Conservation (phyloP, 129 eudicot genomes). For the Silybum marianum region DNA sequence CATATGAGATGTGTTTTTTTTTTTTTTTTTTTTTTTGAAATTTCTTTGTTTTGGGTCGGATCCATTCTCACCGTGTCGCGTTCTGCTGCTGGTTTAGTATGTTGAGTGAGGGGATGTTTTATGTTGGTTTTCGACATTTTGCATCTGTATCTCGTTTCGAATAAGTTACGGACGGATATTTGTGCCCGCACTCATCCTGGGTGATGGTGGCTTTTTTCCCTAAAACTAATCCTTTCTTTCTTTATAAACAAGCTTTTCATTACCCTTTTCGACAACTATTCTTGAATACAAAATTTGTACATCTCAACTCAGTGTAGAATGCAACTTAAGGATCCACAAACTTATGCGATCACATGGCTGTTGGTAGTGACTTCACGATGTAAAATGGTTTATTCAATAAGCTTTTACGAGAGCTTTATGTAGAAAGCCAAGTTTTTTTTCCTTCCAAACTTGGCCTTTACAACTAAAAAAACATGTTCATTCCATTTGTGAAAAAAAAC, state of each 20-base stretch:
- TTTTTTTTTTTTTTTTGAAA: constrained; percentile 1
- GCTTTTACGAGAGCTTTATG: no score
- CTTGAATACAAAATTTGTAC: not conserved
- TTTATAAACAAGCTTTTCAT: not conserved
- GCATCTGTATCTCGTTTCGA: constrained; percentile 17
- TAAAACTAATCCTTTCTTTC: constrained; percentile 21
- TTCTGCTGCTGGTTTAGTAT: constrained; percentile 5
- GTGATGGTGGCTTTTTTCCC: constrained; percentile 40
- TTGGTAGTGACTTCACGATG: no score
- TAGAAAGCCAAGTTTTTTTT: no score
- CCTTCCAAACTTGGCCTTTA: no score
- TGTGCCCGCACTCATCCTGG: constrained; percentile 36
- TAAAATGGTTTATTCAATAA: no score
- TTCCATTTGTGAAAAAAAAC: no score
- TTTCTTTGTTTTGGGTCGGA: not conserved
- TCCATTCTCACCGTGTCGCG: not conserved
- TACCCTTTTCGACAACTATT: not conserved
- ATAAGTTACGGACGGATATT: constrained; percentile 30
- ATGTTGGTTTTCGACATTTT: not conserved
- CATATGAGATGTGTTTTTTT: not conserved
- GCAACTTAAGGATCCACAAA: not conserved
- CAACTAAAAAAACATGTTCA: no score
- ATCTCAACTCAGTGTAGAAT: constrained; percentile 3
- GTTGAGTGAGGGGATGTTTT: constrained; percentile 6
- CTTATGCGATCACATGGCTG: no score